Percentiles rank a stretch among this genome's conserved stretches.
Evolutionary conservation across 345 rosid genomes (phyloP).

Genomic region (Eucalyptus viminalis): DNA sequence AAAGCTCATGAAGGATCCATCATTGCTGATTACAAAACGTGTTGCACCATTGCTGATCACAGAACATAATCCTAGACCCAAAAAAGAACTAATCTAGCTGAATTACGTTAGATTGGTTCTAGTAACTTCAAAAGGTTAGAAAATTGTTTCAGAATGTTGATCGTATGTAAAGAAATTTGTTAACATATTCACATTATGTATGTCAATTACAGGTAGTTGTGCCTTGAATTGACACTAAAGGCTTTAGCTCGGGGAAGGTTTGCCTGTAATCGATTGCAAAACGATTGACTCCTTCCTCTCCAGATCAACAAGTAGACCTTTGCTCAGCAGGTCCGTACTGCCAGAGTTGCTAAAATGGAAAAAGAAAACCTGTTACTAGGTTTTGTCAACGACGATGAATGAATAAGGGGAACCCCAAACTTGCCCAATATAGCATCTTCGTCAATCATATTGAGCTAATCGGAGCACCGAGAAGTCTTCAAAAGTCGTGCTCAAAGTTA

Average conservation of each 20-base stretch:
- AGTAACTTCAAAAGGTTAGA: background rate
- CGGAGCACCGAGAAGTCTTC: background rate
- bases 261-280: background rate
- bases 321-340: background rate
- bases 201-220: background rate
- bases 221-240: background rate
- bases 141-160: background rate
- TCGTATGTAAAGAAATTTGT: background rate
- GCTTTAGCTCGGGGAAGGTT: background rate
- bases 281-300: background rate
- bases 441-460: background rate
- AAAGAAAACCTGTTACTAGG: background rate
- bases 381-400: background rate
- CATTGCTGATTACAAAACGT: background rate
- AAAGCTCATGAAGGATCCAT: background rate
- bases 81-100: background rate
- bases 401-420: background rate
- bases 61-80: background rate
- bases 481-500: background rate
- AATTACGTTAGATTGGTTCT: background rate
- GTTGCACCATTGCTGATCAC: background rate
- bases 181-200: background rate
- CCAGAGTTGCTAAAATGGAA: background rate
- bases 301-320: background rate
- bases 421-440: too few species aligned